These are phyloP conservation scores for Lanmaoa pseudosensibilis DNA, from an alignment of 768 basidiomycete genomes.

Conservation along the genomic window DNA sequence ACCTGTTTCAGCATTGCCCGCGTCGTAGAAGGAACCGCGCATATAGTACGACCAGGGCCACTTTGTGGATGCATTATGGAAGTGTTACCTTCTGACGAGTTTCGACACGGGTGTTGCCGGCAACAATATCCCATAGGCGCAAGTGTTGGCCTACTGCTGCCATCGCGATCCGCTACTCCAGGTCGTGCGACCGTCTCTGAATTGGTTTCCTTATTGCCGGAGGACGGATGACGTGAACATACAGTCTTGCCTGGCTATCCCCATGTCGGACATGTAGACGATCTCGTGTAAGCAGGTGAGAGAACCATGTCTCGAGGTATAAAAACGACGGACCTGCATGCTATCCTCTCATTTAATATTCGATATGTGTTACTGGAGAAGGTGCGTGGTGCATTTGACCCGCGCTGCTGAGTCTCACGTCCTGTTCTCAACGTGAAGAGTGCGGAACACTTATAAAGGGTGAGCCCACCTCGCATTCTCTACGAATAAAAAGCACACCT, in stretches of 20 bases:
- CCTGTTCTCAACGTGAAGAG: constrained; percentile 37
- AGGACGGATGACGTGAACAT: constrained; percentile 31
- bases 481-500: neutral
- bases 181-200: constrained; percentile 31
- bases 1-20: constrained; percentile 31
- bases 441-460: constrained; percentile 55
- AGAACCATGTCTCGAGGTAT: constrained; percentile 28
- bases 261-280: constrained; percentile 24
- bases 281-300: constrained; percentile 32
- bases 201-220: constrained; percentile 26
- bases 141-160: constrained; percentile 8
- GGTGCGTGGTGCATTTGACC: constrained; percentile 39
- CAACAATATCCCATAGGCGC: constrained; percentile 16
- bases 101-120: constrained; percentile 31
- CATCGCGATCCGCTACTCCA: constrained; percentile 23
- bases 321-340: constrained; percentile 22
- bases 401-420: constrained; percentile 19
- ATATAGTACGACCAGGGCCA: constrained; percentile 5
- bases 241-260: constrained; percentile 20
- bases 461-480: constrained; percentile 28
- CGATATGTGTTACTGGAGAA: constrained; percentile 60
- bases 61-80: constrained; percentile 33
- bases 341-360: constrained; percentile 7
- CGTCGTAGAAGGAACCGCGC: neutral
- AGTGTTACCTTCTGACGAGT: constrained; percentile 30